These are phyloP conservation scores for Spatholobus suberectus DNA, from an alignment of 306 rosid species.

Conservation along the genomic window DNA sequence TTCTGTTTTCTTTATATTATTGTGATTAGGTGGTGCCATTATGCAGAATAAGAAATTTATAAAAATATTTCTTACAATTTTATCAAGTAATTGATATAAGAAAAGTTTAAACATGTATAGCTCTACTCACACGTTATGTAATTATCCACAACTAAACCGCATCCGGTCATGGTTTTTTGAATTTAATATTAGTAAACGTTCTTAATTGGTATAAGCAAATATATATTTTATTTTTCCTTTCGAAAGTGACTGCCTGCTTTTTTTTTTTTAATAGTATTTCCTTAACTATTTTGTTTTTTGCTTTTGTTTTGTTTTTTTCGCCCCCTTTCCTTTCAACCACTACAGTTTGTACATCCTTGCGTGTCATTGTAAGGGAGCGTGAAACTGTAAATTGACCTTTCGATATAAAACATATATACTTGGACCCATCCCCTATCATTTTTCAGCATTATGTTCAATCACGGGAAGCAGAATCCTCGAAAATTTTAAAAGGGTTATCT, in stretches of 20 bases:
- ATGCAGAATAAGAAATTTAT: no score
- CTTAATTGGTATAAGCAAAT: background rate
- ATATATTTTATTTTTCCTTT: background rate
- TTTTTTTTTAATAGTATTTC: no score
- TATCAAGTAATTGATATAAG: no score
- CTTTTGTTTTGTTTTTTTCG: background rate
- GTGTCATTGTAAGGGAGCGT: background rate
- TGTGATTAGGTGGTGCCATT: no score
- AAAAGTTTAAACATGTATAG: no score
- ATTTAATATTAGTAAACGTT: background rate
- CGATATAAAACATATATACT: background rate
- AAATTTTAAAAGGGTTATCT: background rate
- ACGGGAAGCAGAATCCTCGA: background rate
- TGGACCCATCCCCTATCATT: constrained; percentile 31
- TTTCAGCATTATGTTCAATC: constrained; percentile 25
- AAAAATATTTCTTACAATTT: no score
- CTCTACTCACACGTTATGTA: background rate
- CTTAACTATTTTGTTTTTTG: no score
- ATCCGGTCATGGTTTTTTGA: background rate
- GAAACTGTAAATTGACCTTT: background rate
- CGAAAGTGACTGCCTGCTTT: background rate
- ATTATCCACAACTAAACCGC: background rate
- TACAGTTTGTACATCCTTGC: background rate
- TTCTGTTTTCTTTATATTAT: no score
- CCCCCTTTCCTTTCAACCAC: background rate